Conservation (phyloP, 106 monocot species). For the Cymbidium sinense region DNA sequence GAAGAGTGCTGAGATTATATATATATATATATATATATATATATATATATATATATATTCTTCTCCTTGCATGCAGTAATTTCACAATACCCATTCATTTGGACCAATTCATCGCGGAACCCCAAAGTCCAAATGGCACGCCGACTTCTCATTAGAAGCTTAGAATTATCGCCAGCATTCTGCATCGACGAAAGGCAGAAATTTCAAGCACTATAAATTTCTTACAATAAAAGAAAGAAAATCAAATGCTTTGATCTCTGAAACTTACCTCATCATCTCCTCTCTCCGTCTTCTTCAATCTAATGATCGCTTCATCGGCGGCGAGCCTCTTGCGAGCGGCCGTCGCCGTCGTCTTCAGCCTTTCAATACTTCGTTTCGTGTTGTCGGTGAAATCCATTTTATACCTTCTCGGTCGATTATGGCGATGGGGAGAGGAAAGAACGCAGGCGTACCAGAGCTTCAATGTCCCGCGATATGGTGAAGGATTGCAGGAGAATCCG, state of each 20-base stretch:
- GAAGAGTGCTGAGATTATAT: too few species aligned
- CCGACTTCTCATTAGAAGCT: neutral
- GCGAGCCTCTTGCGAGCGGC: neutral
- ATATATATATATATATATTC: too few species aligned
- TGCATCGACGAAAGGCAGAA: neutral
- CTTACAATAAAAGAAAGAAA: neutral
- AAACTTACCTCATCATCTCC: neutral
- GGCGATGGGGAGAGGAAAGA: conserved; percentile 33
- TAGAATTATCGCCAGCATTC: neutral
- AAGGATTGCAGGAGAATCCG: conserved; percentile 42
- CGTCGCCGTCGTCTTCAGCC: conserved; percentile 3
- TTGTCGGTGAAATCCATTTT: conserved; percentile 31
- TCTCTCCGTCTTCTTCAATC: neutral
- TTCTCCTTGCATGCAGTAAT: neutral
- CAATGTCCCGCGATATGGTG: conserved; percentile 44
- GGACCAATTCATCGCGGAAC: conserved; percentile 1
- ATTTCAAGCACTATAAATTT: conserved; percentile 1
- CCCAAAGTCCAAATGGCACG: conserved; percentile 4
- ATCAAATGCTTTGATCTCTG: neutral
- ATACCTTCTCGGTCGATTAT: conserved; percentile 16
- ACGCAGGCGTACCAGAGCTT: conserved; percentile 40
- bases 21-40: too few species aligned
- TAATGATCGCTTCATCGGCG: conserved; percentile 1
- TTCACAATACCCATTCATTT: neutral
- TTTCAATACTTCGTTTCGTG: conserved; percentile 32